These are phyloP conservation scores for Exophiala calicioides DNA, from an alignment of 2,329 filamentous ascomycete genomes.

Conservation along the genomic window DNA sequence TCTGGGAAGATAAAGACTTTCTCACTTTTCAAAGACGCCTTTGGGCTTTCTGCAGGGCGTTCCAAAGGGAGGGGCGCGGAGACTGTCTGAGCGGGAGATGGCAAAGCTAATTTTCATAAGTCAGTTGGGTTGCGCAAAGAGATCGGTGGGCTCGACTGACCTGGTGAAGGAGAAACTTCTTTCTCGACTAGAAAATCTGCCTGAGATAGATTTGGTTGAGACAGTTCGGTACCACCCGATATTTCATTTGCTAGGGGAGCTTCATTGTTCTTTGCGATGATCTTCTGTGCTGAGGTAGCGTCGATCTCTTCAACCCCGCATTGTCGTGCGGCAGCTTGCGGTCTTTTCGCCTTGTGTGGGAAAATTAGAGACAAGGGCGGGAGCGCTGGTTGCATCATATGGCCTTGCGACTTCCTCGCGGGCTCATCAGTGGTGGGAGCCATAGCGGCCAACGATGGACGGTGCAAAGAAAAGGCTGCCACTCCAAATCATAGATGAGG, in stretches of 20 bases:
- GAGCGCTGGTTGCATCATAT: constrained; percentile 21
- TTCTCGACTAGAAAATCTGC: not conserved
- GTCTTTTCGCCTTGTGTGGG: constrained; percentile 5
- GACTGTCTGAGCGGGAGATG: constrained; percentile 1
- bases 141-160: constrained; percentile 1
- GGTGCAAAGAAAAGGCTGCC: constrained; percentile 8
- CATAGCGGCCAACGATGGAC: constrained; percentile 14
- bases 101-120: constrained; percentile 5
- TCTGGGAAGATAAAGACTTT: not conserved
- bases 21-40: not conserved
- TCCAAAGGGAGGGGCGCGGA: constrained; percentile 4
- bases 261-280: not conserved
- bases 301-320: constrained; percentile 4
- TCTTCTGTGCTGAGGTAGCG: not conserved
- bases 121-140: constrained; percentile 4
- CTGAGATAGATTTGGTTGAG: not conserved
- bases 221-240: not conserved
- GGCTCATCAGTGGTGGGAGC: constrained; percentile 6
- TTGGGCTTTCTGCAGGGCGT: not conserved
- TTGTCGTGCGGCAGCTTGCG: constrained; percentile 6
- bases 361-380: constrained; percentile 13
- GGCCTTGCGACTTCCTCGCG: constrained; percentile 3
- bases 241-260: too few relatives aligned
- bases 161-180: constrained; percentile 6
- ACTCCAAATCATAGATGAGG: constrained; percentile 17